Evolutionary conservation across 495 filamentous ascomycete species (phyloP), one percentile per base, ranked within the genome.

Genomic region (Copromyces sp.): DNA sequence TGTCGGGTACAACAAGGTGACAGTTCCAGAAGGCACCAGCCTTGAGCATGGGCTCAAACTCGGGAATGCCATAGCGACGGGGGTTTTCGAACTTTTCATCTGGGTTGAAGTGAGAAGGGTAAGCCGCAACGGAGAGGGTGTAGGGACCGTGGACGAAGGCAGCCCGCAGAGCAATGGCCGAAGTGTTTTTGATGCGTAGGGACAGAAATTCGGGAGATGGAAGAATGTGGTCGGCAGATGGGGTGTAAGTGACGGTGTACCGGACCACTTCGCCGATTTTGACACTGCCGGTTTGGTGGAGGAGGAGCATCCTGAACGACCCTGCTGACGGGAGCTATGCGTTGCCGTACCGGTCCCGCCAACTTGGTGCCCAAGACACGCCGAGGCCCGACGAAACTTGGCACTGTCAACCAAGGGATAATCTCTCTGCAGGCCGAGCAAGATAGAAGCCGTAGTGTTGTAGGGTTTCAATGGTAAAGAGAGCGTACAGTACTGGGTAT

Each of bases 131-230:
- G 74, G 94, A 93, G 9, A 98, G 86, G 1, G 90, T 97, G 80
- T 99, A 99, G 3, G 95, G 95, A 1, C 95, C 95, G 81, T 97
- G 95, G 47, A 99, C 89, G 78, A 97, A 99, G 44, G 95, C 95
- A 68, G 95, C 95, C 75, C 95, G 92, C 14, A 98, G 84, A 4
- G 95, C 90, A 72, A 95, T 92, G 16, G 94, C 90, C 29, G 93
- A 94, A n/a, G 91, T 93, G 77, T 99, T 99, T 77, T 91, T 94
- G 79, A 99, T 89, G 73, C 91, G 92, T 47, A 99, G 88, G 80
- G 94, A 87, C 39, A 99, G 87, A 72, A 89, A 82, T 61, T 89
- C 81, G 9, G 95, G 95, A 32, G 92, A 88, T 3, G 95, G 96
- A 8, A 94, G 88, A 75, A 97, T 94, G 71, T 90, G 92, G 81